Conservation (phyloP, 208 protist species). For the Angomonas ambiguus region DNA sequence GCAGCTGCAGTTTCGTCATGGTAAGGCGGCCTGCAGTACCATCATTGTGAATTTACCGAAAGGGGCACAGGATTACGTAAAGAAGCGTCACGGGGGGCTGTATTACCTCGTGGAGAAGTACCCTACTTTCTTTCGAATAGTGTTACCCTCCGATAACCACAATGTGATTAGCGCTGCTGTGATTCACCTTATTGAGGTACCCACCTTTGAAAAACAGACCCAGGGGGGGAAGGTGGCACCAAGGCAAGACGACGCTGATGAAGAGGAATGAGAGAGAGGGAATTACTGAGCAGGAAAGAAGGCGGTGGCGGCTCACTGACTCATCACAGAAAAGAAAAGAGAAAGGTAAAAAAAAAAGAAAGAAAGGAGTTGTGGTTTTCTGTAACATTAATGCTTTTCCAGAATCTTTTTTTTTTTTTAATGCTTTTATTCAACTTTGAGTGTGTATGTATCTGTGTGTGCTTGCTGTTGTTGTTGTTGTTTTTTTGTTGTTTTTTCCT, state of each 20-base stretch:
- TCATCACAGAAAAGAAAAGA: slow-evolving; percentile 3
- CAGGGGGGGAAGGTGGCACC: neutral
- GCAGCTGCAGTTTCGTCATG: slow-evolving; percentile 51
- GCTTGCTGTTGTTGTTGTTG: neutral
- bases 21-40: slow-evolving; percentile 25
- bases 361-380: neutral
- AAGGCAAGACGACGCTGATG: neutral
- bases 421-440: too few species aligned
- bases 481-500: slow-evolving; percentile 8
- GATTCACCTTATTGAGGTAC: slow-evolving; percentile 74
- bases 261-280: slow-evolving; percentile 1
- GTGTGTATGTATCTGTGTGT: too few species aligned
- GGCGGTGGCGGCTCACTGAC: neutral
- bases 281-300: neutral
- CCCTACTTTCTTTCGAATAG: slow-evolving; percentile 80
- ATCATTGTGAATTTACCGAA: slow-evolving; percentile 66
- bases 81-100: slow-evolving; percentile 66
- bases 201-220: slow-evolving; percentile 9
- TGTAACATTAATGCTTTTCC: slow-evolving; percentile 4
- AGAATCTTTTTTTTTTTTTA: slow-evolving; percentile 7
- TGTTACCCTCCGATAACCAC: slow-evolving; percentile 50
- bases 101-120: slow-evolving; percentile 74
- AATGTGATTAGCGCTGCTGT: slow-evolving; percentile 67
- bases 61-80: slow-evolving; percentile 71
- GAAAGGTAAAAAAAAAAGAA: neutral